Base-by-base conservation (phyloP, 371 early-diverging fungal genomes). In the Lichtheimia ramosa region DNA sequence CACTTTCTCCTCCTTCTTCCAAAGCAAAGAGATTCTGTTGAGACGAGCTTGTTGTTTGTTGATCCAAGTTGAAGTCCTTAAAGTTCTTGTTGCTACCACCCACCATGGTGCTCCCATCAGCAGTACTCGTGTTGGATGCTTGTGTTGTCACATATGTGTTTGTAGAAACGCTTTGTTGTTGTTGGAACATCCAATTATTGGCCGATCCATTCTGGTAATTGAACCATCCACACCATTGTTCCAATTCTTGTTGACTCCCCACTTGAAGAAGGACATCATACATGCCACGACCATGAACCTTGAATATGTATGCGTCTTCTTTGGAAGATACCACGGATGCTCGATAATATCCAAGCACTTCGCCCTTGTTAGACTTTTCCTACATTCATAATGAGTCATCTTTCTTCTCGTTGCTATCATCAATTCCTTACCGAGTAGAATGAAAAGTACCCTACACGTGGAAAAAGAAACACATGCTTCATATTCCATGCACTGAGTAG, bases 401-500 rank as follows among this genome's bases (percentile, higher is more conserved):
- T 68, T n/a, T n/a, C 12, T 50, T 55, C 12, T 51, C 58, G 0
- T 46, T 5, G 5, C 68, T 62, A n/a, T 57, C 14, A 42, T 12
- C 27, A 62, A 25, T 18, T 15, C n/a, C 74, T 62, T 73, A 76
- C 81, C 20, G 77, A 76, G 65, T 74, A 79, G 55, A 74, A 78
- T 14, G 81, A 81, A 63, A 85, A 83, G 56, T 81, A 85, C 2
- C 74, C 68, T 12, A 73, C 67, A 2, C 69, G 34, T 8, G 85
- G 85, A 58, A 79, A 77, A 6, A 85, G 59, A 20, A 81, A 67
- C 10, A 85, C 61, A 10, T 78, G 69, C 43, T 74, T 73, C 85
- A 83, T 85, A 27, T 80, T 73, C 85, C 85, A 85, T 10, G 73
- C 80, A 14, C 83, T 69, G 5, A 85, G 52, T 56, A 73, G 78